phyloP scores from a whole-genome alignment of 2,329 filamentous ascomycete species.

The Ceratocystiopsis minuta region DNA sequence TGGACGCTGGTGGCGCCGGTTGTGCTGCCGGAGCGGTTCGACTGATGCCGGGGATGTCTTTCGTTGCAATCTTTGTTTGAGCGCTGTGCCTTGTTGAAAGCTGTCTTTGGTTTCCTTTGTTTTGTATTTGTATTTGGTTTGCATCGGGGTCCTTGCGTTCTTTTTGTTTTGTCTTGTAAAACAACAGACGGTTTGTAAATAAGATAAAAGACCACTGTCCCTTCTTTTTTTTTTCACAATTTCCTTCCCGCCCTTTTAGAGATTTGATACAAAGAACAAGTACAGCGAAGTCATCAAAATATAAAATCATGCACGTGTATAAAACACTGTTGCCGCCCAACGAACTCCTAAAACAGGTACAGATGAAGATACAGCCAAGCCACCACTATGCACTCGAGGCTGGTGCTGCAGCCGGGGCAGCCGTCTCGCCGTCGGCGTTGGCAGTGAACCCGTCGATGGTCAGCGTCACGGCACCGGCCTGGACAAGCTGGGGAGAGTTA shows the following conservation, averaged over 20 bases:
- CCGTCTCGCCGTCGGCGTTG: slow-evolving; percentile 5
- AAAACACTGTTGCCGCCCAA: background rate
- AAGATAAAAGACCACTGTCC: too few species aligned
- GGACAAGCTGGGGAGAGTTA: slow-evolving; percentile 46
- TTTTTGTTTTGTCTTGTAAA: background rate
- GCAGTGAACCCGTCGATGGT: slow-evolving; percentile 71
- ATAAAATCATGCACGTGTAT: background rate
- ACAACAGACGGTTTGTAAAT: too few species aligned
- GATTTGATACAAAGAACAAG: too few species aligned
- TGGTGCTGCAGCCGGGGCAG: slow-evolving; percentile 16
- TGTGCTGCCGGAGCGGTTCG: slow-evolving; percentile 72
- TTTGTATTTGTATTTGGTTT: too few species aligned
- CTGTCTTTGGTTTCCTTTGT: background rate
- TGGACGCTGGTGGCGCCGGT: slow-evolving; percentile 87
- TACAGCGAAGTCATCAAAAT: too few species aligned
- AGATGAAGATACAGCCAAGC: background rate
- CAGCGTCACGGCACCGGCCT: slow-evolving; percentile 82
- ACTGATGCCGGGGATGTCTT: slow-evolving; percentile 16
- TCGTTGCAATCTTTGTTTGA: background rate
- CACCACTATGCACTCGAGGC: slow-evolving; percentile 14
- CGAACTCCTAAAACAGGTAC: background rate
- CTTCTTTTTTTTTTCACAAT: background rate
- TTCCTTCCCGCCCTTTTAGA: too few species aligned
- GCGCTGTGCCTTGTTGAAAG: background rate
- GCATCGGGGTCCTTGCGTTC: background rate